Evolutionary conservation across 1,139 yeast species (phyloP).

Genomic region (Kodamaea anthophila): DNA sequence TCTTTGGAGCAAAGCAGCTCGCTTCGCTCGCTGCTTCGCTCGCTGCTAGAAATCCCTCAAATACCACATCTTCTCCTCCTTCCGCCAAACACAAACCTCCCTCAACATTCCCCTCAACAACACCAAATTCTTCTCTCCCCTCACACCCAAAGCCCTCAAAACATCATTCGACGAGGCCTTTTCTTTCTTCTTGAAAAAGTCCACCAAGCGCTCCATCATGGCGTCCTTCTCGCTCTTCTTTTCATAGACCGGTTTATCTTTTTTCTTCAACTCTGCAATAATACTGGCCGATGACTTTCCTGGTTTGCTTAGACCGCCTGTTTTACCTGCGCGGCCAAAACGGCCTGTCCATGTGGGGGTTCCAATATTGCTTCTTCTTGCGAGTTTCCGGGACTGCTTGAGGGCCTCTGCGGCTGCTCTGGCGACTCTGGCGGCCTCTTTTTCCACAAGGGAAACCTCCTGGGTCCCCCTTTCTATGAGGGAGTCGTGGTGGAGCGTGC

Average conservation of each 20-base stretch:
- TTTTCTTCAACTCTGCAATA: conserved; percentile 25
- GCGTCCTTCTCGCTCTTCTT: conserved; percentile 25
- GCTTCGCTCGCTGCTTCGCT: background rate
- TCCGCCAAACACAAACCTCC: conserved; percentile 67
- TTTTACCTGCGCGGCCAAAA: conserved; percentile 76
- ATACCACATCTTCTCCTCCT: conserved; percentile 52
- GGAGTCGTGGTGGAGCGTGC: conserved; percentile 74
- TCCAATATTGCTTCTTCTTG: conserved; percentile 64
- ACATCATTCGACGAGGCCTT: conserved; percentile 57
- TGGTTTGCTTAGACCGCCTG: background rate
- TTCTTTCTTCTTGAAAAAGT: conserved; percentile 29
- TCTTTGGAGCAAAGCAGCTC: background rate
- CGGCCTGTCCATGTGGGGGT: conserved; percentile 96
- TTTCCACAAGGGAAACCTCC: conserved; percentile 53
- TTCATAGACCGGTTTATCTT: conserved; percentile 9
- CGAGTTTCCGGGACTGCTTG: conserved; percentile 56
- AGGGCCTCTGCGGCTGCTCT: conserved; percentile 70
- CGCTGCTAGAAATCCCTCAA: conserved; percentile 48
- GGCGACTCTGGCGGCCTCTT: conserved; percentile 76
- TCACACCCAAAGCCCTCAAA: conserved; percentile 42
- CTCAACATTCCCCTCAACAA: conserved; percentile 62
- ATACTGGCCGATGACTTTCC: conserved; percentile 13
- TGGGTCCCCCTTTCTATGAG: conserved; percentile 51
- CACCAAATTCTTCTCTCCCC: conserved; percentile 47
- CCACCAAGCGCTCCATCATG: conserved; percentile 29